Conservation (phyloP, 495 filamentous ascomycete genomes). For the Talaromyces ruber region DNA sequence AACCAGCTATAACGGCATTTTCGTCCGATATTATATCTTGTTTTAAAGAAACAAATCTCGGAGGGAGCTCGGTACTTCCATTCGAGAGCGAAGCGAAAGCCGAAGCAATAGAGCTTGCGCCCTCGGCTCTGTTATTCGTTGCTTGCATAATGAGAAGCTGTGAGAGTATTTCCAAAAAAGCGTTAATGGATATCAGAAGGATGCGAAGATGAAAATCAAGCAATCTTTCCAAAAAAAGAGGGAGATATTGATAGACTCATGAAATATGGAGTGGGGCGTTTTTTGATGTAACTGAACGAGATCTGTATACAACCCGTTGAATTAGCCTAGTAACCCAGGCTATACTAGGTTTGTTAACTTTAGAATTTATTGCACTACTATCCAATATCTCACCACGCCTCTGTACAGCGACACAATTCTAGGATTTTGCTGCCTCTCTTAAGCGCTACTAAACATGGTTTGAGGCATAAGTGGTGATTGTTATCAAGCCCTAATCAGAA, state of each 20-base stretch:
- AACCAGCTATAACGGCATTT: conserved; percentile 44
- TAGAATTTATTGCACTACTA: too few species aligned
- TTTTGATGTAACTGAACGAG: neutral
- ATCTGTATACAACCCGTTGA: neutral
- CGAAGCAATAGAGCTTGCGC: neutral
- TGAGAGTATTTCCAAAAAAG: neutral
- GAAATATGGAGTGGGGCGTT: neutral
- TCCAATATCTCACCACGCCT: too few species aligned
- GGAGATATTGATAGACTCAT: neutral
- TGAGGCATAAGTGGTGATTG: too few species aligned
- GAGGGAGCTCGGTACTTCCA: neutral
- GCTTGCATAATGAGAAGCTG: neutral
- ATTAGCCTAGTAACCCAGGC: neutral
- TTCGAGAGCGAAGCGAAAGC: neutral
- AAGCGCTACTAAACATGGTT: too few species aligned
- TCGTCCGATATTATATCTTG: conserved; percentile 47
- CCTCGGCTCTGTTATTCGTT: conserved; percentile 1
- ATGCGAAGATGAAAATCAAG: neutral
- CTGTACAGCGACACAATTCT: too few species aligned
- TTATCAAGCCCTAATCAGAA: neutral
- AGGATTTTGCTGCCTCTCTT: too few species aligned
- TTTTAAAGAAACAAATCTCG: conserved; percentile 55
- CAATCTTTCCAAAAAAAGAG: neutral
- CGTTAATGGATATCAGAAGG: neutral
- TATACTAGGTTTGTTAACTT: too few species aligned